phyloP scores from a whole-genome alignment of 805 yeast species.

The Helenozyma rhizophorensis region DNA sequence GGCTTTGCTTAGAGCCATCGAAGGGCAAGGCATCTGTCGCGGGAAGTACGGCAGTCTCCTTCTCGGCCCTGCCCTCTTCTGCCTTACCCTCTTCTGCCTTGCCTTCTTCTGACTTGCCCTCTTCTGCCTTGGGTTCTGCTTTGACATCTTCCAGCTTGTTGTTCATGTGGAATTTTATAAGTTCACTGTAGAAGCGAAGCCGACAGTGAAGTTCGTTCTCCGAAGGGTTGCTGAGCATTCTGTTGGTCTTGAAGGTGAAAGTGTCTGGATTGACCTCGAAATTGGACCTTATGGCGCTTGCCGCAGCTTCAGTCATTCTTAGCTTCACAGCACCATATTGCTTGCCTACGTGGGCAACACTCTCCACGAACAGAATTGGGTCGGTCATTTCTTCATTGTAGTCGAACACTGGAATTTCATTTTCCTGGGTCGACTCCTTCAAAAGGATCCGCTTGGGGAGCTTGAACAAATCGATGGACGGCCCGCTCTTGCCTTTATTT shows the following conservation, averaged over 20 bases:
- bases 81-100: not conserved
- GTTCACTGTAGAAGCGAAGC: constrained; percentile 43
- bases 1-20: too few species aligned
- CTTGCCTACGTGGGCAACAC: constrained; percentile 47
- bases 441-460: constrained; percentile 22
- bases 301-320: constrained; percentile 47
- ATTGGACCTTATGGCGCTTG: constrained; percentile 11
- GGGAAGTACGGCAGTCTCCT: not conserved
- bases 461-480: constrained; percentile 40
- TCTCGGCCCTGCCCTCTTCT: not conserved
- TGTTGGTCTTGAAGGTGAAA: constrained; percentile 49
- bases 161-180: constrained; percentile 38
- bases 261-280: constrained; percentile 40
- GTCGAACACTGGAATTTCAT: constrained; percentile 49
- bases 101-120: not conserved
- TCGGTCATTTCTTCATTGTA: constrained; percentile 45
- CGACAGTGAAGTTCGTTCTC: constrained; percentile 41
- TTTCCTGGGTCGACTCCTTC: constrained; percentile 1
- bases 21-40: too few species aligned
- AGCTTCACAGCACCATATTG: constrained; percentile 74
- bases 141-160: not conserved
- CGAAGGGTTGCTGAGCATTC: constrained; percentile 43
- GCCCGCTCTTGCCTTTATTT: constrained; percentile 38
- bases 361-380: constrained; percentile 64
- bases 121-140: not conserved